These are phyloP conservation scores for Pterocarpus macrocarpus DNA, from an alignment of 306 rosid genomes.

Conservation along the genomic window DNA sequence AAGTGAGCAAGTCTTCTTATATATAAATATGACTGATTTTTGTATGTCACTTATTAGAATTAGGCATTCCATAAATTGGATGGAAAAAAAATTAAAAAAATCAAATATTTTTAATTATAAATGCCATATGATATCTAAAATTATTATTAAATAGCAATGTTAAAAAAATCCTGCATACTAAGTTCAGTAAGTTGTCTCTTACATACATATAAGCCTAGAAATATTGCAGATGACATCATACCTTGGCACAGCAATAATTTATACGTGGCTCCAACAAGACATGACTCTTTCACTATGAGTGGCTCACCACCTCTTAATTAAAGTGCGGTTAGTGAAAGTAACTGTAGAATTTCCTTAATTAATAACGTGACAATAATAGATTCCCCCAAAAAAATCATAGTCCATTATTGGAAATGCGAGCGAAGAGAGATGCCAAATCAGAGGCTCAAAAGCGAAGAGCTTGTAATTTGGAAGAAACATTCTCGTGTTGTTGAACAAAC, in stretches of 20 bases:
- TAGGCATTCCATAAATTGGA: too few species aligned
- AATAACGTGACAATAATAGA: slow-evolving; percentile 8
- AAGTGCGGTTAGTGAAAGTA: slow-evolving; percentile 21
- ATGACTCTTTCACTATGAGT: not conserved
- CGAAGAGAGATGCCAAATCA: slow-evolving; percentile 26
- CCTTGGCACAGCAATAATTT: slow-evolving; percentile 5
- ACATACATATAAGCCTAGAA: not conserved
- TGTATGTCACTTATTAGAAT: too few species aligned
- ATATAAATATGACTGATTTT: too few species aligned
- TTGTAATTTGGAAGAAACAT: slow-evolving; percentile 29
- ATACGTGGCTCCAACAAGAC: slow-evolving; percentile 3
- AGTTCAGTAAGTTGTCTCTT: not conserved
- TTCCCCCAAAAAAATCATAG: slow-evolving; percentile 8
- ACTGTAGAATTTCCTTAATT: slow-evolving; percentile 31
- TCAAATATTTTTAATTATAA: too few species aligned
- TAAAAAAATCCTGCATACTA: too few species aligned
- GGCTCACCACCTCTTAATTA: not conserved
- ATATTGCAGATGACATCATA: slow-evolving; percentile 17
- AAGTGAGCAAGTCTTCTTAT: too few species aligned
- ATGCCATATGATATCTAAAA: too few species aligned
- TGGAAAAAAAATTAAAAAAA: too few species aligned
- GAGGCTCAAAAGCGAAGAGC: slow-evolving; percentile 7
- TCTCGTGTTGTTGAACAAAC: slow-evolving; percentile 1
- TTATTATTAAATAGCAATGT: too few species aligned
- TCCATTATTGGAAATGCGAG: not conserved